Evolutionary conservation across 2,329 filamentous ascomycete species (phyloP).

Genomic region (Penicillium sp.): DNA sequence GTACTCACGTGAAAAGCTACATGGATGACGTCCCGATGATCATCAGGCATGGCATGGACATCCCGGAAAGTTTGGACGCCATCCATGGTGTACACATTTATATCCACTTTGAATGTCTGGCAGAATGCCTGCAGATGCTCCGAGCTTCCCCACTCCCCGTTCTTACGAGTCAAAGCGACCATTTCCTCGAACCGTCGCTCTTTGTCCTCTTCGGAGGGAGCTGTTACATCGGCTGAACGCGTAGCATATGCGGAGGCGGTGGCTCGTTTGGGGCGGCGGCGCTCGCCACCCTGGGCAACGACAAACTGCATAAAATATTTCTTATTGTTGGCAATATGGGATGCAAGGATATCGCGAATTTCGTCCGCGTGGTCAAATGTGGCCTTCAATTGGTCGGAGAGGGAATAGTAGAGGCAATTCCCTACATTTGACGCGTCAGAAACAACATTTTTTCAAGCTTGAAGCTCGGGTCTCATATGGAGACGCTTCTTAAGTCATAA

Average conservation of each 20-base stretch:
- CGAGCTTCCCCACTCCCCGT: conserved; percentile 65
- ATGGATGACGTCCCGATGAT: conserved; percentile 48
- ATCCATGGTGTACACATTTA: conserved; percentile 57
- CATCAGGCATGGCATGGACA: conserved; percentile 41
- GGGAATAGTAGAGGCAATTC: conserved; percentile 68
- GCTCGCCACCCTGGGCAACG: conserved; percentile 54
- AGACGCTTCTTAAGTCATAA: conserved; percentile 7
- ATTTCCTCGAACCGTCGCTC: conserved; percentile 60
- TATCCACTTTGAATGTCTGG: conserved; percentile 59
- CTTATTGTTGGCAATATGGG: conserved; percentile 61
- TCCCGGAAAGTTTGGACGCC: conserved; percentile 47
- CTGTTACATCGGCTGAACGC: conserved; percentile 43
- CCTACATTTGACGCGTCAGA: conserved; percentile 47
- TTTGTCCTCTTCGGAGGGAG: conserved; percentile 53
- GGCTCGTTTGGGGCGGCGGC: conserved; percentile 57
- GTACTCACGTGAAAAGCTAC: conserved; percentile 63
- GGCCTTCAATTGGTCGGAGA: conserved; percentile 67
- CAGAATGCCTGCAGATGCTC: conserved; percentile 68
- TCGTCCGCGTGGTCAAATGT: conserved; percentile 56
- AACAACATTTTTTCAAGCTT: background rate
- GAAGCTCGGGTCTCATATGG: conserved; percentile 3
- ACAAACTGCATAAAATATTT: conserved; percentile 67
- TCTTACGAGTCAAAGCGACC: conserved; percentile 59
- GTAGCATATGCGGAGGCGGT: conserved; percentile 47
- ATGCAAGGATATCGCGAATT: conserved; percentile 60